A percentile compares a stretch with the other conserved stretches of the same genome.
These are phyloP conservation scores for Sambucus nigra DNA, from an alignment of 129 eudicot species.

Conservation along the genomic window DNA sequence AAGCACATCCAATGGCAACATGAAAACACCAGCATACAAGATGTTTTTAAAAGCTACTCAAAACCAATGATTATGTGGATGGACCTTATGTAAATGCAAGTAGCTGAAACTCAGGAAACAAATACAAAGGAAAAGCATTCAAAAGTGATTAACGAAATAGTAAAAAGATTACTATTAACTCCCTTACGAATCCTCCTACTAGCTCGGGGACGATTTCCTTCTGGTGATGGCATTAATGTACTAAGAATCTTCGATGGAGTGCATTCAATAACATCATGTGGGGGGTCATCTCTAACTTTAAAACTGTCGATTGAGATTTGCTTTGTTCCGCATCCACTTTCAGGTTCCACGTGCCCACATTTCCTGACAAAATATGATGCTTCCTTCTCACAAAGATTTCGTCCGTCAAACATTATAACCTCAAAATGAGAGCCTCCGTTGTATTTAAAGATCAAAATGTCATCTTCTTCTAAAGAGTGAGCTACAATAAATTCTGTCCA, in stretches of 20 bases:
- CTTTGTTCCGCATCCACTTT: neutral
- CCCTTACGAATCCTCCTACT: neutral
- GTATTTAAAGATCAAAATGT: slow-evolving; percentile 27
- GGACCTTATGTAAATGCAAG: neutral
- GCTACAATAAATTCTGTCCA: slow-evolving; percentile 30
- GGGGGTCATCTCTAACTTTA: slow-evolving; percentile 8
- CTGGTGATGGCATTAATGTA: neutral
- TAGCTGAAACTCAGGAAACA: neutral
- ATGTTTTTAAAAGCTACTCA: no score
- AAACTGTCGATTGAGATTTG: neutral
- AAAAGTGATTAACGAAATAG: neutral
- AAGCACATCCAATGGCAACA: neutral
- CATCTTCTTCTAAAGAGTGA: slow-evolving; percentile 28
- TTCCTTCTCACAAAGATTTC: slow-evolving; percentile 32
- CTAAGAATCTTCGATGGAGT: slow-evolving; percentile 1
- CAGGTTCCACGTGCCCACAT: slow-evolving; percentile 14
- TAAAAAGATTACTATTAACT: slow-evolving; percentile 7
- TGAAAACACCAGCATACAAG: no score
- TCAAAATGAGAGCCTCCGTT: slow-evolving; percentile 26
- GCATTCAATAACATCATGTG: slow-evolving; percentile 4
- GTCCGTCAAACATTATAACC: slow-evolving; percentile 26
- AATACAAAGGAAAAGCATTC: neutral
- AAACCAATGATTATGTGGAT: no score
- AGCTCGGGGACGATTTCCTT: neutral
- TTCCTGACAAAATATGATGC: slow-evolving; percentile 25